Base-by-base conservation (phyloP, 495 filamentous ascomycete species). In the Neurospora africana region DNA sequence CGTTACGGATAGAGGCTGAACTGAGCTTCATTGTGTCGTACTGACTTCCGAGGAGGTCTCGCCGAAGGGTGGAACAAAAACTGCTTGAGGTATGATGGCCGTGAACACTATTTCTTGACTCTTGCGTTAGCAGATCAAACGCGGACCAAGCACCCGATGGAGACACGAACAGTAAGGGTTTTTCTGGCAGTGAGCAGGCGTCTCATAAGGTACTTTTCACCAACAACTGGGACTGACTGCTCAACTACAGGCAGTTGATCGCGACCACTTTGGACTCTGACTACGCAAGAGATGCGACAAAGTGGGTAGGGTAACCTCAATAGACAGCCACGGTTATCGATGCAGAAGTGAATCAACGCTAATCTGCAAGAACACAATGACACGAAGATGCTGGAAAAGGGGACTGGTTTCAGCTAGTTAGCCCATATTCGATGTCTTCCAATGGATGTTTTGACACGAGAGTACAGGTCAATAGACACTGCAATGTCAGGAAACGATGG, bases 11-110 rank as follows among this genome's bases (percentile, higher is more conserved):
- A 30, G 84, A 76, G 69, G 72, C 74, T 21, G 78, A 75, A 68
- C 74, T 83, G 58, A 86, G 79, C 65, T 84, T 83, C 83, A 85
- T 86, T 61, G 75, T 75, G 68, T 35, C 53, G 19, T 4, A 7
- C 6, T 35, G 53, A 33, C 5, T 1, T 27, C 6, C 15, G 27
- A 65, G 13, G 13, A 65, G 0, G 53, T 65, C 53, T 33, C 3
- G 13, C 53, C 15, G 15, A 35, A 9, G 3, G 30, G 27, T 19
- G 13, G 15, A 33, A 7, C 3, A 19, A 19, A 33, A 19, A 35
- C 27, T 9, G 53, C 30, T 65, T 3, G 9, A 65, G 27, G 6
- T 19, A 33, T 19, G 15, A 33, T 65, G 7, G 27, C 13, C 30
- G 53, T 65, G 23, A 7, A 17, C 3, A 19, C 23, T 65, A 30